Evolutionary conservation across 2,329 filamentous ascomycete genomes (phyloP).

Genomic region (Ophiostoma triangulosporum): DNA sequence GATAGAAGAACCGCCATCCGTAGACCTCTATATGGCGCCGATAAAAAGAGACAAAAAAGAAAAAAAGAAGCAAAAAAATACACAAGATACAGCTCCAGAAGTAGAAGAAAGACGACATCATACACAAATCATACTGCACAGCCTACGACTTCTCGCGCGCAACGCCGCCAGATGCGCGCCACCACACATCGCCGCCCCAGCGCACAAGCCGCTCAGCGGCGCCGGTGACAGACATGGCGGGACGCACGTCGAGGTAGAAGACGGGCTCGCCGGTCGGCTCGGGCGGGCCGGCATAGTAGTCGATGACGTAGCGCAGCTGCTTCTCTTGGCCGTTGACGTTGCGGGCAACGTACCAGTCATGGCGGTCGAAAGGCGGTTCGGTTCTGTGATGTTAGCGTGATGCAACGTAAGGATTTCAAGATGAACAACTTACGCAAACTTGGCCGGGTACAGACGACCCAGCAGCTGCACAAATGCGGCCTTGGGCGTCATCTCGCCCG

Average conservation of each 20-base stretch:
- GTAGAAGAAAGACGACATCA: background rate
- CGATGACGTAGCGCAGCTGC: conserved; percentile 88
- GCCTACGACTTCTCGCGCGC: conserved; percentile 30
- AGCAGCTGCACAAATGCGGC: conserved; percentile 71
- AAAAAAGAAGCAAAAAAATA: background rate
- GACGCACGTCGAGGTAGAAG: conserved; percentile 89
- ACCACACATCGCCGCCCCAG: conserved; percentile 93
- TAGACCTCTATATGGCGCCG: background rate
- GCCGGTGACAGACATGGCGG: conserved; percentile 68
- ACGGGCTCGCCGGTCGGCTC: conserved; percentile 82
- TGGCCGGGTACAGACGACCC: conserved; percentile 63
- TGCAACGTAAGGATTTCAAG: too few species aligned
- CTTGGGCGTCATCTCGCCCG: conserved; percentile 83
- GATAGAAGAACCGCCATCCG: background rate
- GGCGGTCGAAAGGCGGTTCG: conserved; percentile 84
- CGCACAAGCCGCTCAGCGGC: conserved; percentile 71
- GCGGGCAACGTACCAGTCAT: conserved; percentile 90
- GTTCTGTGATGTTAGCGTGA: conserved; percentile 37
- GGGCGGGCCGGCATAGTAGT: conserved; percentile 79
- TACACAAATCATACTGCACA: background rate
- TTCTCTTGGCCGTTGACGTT: conserved; percentile 52
- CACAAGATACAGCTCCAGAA: background rate
- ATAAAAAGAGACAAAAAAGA: background rate
- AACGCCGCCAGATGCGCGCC: conserved; percentile 65
- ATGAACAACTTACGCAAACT: conserved; percentile 65